These are phyloP conservation scores for Retiboletus fuscus DNA, from an alignment of 1,284 basidiomycete genomes.

Conservation along the genomic window DNA sequence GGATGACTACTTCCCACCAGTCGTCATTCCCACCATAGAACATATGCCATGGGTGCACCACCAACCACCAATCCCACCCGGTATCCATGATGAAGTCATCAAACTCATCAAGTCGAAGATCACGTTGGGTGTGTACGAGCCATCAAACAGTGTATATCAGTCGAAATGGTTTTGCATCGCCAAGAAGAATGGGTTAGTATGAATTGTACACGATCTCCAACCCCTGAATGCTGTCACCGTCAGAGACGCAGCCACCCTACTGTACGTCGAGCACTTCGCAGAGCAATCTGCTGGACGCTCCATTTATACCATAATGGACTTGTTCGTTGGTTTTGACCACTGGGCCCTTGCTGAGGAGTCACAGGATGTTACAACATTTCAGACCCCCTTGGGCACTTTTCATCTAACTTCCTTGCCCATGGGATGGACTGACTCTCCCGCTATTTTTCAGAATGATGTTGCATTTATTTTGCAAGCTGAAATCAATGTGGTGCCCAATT, in stretches of 20 bases:
- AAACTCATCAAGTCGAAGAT: conserved; percentile 50
- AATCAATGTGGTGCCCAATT: background rate
- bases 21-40: no score
- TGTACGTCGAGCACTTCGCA: conserved; percentile 27
- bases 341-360: conserved; percentile 16
- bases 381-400: conserved; percentile 33
- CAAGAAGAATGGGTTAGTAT: conserved; percentile 36
- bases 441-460: no score
- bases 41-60: conserved; percentile 40
- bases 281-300: conserved; percentile 24
- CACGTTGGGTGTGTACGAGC: conserved; percentile 51
- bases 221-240: conserved; percentile 47
- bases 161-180: conserved; percentile 33
- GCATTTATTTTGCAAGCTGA: conserved; percentile 42
- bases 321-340: conserved; percentile 23
- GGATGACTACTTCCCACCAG: conserved; percentile 33
- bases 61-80: conserved; percentile 39
- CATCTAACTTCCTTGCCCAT: conserved; percentile 24
- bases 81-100: conserved; percentile 42
- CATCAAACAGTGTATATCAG: conserved; percentile 50
- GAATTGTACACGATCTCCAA: conserved; percentile 45
- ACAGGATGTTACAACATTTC: conserved; percentile 28
- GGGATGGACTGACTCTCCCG: conserved; percentile 51
- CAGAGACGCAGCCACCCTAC: conserved; percentile 33
- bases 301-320: conserved; percentile 41